Base-by-base conservation (phyloP, 2,329 filamentous ascomycete species). In the Venturia pyrina region DNA sequence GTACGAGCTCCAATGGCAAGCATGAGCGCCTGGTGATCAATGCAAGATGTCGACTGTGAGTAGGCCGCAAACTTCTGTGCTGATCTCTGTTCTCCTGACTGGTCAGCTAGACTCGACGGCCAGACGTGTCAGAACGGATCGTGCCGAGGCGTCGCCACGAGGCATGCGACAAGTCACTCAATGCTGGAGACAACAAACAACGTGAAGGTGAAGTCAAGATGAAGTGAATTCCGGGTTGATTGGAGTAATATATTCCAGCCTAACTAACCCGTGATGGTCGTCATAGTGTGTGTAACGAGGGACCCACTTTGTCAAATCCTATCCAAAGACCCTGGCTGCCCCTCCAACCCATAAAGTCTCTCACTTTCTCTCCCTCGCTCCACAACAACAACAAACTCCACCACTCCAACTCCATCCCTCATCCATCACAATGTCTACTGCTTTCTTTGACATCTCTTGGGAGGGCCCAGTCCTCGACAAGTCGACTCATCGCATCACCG, bases 401-500 rank as follows among this genome's bases (percentile, higher is more conserved):
- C 60, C 32, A 40, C 40, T 34, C 28, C 40, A 44, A 62, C 34
- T 44, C 44, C 40, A 44, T 62, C 60, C 6, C 32, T 37, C 53
- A 34, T 37, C 17, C 15, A 34, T 34, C 53, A 59, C 32, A 64
- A 64, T 56, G 62, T 4, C 62, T 19, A 48, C 34, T 19, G 63
- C 53, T 40, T 65, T 41, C 32, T 65, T 65, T 37, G 63, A 65
- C 48, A 46, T 65, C 46, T 57, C 46, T 17, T 65, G 63, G 63
- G 63, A 65, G 50, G 63, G 63, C n/a, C 63, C 63, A 28, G 24
- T 32, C n/a, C 63, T 65, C 41, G 53, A 57, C 63, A 60, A 60
- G 46, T 24, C 60, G 34, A 40, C 63, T 6, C 37, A 11, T 15
- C 19, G n/a, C 11, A 32, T 46, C 48, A 46, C 56, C 32, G 28